These are phyloP conservation scores for Salvia sclarea DNA, from an alignment of 305 asterid genomes.

Conservation along the genomic window DNA sequence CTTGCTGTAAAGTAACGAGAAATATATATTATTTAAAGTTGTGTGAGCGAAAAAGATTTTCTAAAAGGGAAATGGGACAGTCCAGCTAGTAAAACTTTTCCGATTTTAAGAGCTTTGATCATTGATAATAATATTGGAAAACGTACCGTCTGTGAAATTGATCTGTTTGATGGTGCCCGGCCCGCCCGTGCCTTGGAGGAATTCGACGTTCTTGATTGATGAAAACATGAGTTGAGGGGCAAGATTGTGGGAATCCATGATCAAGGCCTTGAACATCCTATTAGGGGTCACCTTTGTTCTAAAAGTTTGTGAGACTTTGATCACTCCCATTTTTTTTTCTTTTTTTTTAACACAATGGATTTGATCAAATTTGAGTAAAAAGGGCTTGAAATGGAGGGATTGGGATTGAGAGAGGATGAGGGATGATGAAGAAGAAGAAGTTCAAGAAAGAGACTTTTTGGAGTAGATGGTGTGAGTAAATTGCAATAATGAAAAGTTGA, in stretches of 20 bases:
- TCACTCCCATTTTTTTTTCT: slow-evolving; percentile 35
- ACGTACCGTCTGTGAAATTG: slow-evolving; percentile 53
- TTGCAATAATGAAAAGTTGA: slow-evolving; percentile 6
- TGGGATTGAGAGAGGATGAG: slow-evolving; percentile 8
- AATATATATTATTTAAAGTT: too few species aligned
- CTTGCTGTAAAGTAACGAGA: slow-evolving; percentile 35
- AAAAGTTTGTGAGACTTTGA: slow-evolving; percentile 46
- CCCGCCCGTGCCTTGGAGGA: slow-evolving; percentile 55
- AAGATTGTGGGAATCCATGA: slow-evolving; percentile 62
- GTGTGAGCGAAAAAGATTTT: too few species aligned
- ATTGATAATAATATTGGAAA: background rate
- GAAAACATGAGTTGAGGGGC: slow-evolving; percentile 62
- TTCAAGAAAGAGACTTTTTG: background rate
- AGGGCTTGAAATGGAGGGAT: slow-evolving; percentile 9
- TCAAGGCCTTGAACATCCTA: slow-evolving; percentile 66
- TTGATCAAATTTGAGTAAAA: background rate
- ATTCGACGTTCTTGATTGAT: slow-evolving; percentile 60
- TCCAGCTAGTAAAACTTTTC: too few species aligned
- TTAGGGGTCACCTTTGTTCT: slow-evolving; percentile 50
- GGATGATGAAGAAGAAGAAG: background rate
- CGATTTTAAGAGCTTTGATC: too few species aligned
- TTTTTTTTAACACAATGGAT: too few species aligned
- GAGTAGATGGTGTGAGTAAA: background rate
- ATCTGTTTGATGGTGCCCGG: slow-evolving; percentile 66
- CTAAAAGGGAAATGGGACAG: too few species aligned